Base-by-base conservation (phyloP, 2,329 filamentous ascomycete genomes). In the Epichloe bromicola region DNA sequence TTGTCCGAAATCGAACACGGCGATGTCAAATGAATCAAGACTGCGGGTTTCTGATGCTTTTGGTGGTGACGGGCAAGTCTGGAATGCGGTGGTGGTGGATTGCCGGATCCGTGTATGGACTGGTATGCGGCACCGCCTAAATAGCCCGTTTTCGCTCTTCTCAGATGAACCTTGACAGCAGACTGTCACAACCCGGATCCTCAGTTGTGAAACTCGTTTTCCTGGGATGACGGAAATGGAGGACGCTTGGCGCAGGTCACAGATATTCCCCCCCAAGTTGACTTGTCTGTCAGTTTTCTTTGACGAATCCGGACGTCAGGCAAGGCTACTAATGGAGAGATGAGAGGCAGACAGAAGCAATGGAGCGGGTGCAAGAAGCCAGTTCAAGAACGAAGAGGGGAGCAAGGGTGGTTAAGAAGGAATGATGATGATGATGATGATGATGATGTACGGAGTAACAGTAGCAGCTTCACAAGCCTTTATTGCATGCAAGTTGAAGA, bases 91-190 rank as follows among this genome's bases (percentile, higher is more conserved):
- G 7, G 26, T 30, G 43, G 48, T 41, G 40, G 26, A 37, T 40
- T 41, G 46, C 52, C 52, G 52, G 49, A 53, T 53, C 33, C 52
- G 52, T 48, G 19, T 34, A 8, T 23, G 37, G 37, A 45, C 37
- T 51, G 52, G 49, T 43, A 53, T 53, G 52, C 52, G 41, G 49
- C 49, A 46, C 52, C 49, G 23, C 45, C 39, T 48, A 20, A 20
- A 39, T n/a, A 23, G 26, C 45, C 49, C 41, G 52, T 46, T 53
- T 51, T 44, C 52, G 46, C 51, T 51, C 44, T 20, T 48, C 23
- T 19, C 30, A 20, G 14, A 12, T 12, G 40, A 51, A 51, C 34
- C 19, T 51, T 40, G 44, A 48, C 30, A 19, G 40, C 19, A 26
- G 47, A 23, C 15, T 26, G 17, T 17, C 10, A 30, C 47, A 49